Evolutionary conservation across 1,139 yeast genomes (phyloP), one percentile per base, ranked within the genome.

Genomic region (Taphrina populina): DNA sequence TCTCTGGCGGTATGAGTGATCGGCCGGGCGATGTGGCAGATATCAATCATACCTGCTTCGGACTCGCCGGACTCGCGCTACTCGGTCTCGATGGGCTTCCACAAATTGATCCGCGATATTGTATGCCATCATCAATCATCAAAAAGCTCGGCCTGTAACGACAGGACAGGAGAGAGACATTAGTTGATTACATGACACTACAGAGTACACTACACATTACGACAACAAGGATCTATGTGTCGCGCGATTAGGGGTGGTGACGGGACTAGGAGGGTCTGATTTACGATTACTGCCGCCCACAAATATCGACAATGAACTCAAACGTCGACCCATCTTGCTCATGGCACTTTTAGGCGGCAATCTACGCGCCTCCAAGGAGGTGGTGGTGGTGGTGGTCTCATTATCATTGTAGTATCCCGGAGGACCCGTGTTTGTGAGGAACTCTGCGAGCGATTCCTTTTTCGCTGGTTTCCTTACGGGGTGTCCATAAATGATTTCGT

Each of bases 41-140:
- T 67, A 92, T 94, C 0, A 92, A 81, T 67, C 99, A 92, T 66
- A 92, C 98, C 0, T 76, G 85, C 37, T 92, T 92, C 71, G 96
- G 96, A 0, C 73, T 92, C 26, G 82, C 95, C 0, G 98, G 96
- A 0, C 73, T 94, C 56, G 83, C 95, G 64, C 61, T 92, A 58
- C 74, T 90, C 69, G 84, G 84, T 4, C 77, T 71, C 58, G 80
- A 78, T 43, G 72, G 70, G 36, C 72, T 92, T 35, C 75, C 71
- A 13, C 74, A 75, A 4, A 78, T 94, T 23, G 94, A 88, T 68
- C 96, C 99, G 0, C 76, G 83, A 1, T 90, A 86, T 68, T 92
- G 97, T 66, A 77, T 92, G 76, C 95, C 97, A 17, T 15, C 11
- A 21, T 15, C 21, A 11, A n/a, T 41, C 26, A 34, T 43, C 13